Evolutionary conservation across 1,284 basidiomycete genomes (phyloP).

Genomic region (Boletellus deceptivus): DNA sequence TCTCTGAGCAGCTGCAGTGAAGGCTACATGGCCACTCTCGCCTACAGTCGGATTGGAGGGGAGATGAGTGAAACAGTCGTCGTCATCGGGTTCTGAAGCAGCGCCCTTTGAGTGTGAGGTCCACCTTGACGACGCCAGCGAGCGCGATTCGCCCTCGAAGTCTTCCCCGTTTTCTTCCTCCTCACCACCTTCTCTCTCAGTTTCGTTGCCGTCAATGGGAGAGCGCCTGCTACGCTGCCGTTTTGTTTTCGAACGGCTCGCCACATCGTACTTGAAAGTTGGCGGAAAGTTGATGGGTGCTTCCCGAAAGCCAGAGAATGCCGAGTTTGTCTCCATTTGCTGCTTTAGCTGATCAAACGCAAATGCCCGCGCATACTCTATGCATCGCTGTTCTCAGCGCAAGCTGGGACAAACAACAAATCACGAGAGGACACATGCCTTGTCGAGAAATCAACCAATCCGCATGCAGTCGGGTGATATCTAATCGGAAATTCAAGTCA

Average conservation of each 20-base stretch:
- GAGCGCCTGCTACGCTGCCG: constrained; percentile 36
- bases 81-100: constrained; percentile 42
- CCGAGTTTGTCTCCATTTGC: constrained; percentile 61
- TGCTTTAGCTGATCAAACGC: constrained; percentile 79
- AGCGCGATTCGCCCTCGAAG: constrained; percentile 47
- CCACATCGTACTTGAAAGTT: constrained; percentile 83
- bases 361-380: constrained; percentile 70
- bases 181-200: constrained; percentile 34
- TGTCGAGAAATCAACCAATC: constrained; percentile 65
- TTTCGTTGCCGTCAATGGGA: constrained; percentile 32
- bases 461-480: constrained; percentile 71
- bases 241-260: constrained; percentile 49
- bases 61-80: constrained; percentile 37
- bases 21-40: constrained; percentile 40
- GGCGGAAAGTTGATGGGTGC: constrained; percentile 73
- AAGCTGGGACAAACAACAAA: background rate
- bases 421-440: constrained; percentile 35
- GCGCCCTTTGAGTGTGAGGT: constrained; percentile 44
- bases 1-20: constrained; percentile 50
- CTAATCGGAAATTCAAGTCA: constrained; percentile 77
- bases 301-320: constrained; percentile 70
- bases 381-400: background rate
- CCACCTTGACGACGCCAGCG: constrained; percentile 52
- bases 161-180: constrained; percentile 42
- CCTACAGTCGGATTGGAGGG: constrained; percentile 22